Base-by-base conservation (phyloP, 2,329 filamentous ascomycete species). In the Sordariomycetes sp. region DNA sequence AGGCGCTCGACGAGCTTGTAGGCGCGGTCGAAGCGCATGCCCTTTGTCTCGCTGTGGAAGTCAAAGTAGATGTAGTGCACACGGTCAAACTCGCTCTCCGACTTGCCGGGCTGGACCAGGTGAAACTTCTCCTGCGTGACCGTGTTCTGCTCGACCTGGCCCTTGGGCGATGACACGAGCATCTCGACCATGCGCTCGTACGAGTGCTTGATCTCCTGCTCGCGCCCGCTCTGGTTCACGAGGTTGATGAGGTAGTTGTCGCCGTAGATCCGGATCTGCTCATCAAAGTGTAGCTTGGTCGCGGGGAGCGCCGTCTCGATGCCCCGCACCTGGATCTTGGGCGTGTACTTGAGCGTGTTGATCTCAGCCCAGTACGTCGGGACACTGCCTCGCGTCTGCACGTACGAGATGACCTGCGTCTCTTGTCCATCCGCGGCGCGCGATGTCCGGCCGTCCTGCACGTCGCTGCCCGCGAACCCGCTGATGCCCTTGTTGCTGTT, bases 11-110 rank as follows among this genome's bases (percentile, higher is more conserved):
- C 77, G 24, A 99, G 79, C 50, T 95, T 77, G 69, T 92, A 85
- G 0, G 92, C 91, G 54, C 91, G 89, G 69, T 99, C 86, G 88
- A 94, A 96, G 66, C 88, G 85, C 65, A 96, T 78, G 42, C 92
- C 92, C 72, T 96, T 96, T 54, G 95, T 99, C 73, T 99, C 94
- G 66, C 86, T 90, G 74, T 99, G 95, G 70, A 95, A 99, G 73
- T 99, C 94, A 68, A 99, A 99, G 75, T 97, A 99, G 64, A 97
- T 74, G 70, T 99, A 99, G 73, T 99, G 92, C 52, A 99, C 75
- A 52, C 85, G 85, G 69, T 96, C 91, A 69, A 87, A 88, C 61
- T 84, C 76, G 61, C 53, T 75, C 75, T 52, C 81, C 73, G 64
- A 76, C 76, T 66, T 96, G 87, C 61, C 96, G 82, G 55, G 48